Conservation (phyloP, 1,139 yeast species). For the Sugiyamaella neomexicana region DNA sequence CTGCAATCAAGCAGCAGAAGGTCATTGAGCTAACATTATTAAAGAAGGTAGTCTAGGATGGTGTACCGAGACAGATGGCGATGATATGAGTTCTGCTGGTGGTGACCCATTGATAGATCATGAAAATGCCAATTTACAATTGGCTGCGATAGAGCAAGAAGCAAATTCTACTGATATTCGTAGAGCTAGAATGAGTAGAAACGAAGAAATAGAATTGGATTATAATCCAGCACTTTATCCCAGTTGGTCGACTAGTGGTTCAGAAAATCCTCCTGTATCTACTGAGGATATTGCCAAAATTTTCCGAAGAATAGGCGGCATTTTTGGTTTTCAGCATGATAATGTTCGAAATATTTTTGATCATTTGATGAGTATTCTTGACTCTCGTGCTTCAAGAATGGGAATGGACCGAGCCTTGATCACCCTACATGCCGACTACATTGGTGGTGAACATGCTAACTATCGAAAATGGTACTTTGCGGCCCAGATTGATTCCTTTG, state of each 20-base stretch:
- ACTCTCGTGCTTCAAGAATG: conserved; percentile 74
- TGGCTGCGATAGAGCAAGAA: conserved; percentile 6
- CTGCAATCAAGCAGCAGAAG: background rate
- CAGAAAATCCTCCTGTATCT: conserved; percentile 43
- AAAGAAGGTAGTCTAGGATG: conserved; percentile 1
- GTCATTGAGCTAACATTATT: background rate
- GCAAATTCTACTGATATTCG: conserved; percentile 5
- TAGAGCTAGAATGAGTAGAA: background rate
- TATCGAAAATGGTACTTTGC: conserved; percentile 74
- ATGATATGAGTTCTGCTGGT: conserved; percentile 8
- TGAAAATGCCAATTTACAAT: background rate
- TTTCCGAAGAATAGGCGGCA: conserved; percentile 58
- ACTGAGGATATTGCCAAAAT: conserved; percentile 59
- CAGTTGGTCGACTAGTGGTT: conserved; percentile 10
- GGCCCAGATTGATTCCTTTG: conserved; percentile 52
- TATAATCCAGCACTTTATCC: conserved; percentile 5
- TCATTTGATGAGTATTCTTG: conserved; percentile 71
- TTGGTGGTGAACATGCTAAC: conserved; percentile 68
- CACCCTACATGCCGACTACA: conserved; percentile 73
- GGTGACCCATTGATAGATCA: background rate
- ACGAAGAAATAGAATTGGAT: background rate
- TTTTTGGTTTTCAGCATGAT: conserved; percentile 75
- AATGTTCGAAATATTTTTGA: conserved; percentile 76
- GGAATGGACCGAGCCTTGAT: conserved; percentile 67
- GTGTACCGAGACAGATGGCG: conserved; percentile 10